Evolutionary conservation across 805 yeast genomes (phyloP).

Genomic region (Yamadazyma tumulicola): DNA sequence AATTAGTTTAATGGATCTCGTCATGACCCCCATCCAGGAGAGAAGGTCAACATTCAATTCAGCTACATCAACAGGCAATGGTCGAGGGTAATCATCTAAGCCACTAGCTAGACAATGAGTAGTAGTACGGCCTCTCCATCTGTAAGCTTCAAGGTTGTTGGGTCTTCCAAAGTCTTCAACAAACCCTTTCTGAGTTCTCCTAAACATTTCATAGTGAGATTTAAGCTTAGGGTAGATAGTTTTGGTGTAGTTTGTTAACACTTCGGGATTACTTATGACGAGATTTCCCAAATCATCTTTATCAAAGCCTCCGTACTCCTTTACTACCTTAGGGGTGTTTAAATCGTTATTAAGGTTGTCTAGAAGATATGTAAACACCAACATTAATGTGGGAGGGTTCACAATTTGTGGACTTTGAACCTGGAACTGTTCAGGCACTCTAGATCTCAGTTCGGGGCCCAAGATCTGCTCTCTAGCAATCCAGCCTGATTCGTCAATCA

Average conservation of each 20-base stretch:
- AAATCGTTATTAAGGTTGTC: constrained; percentile 25
- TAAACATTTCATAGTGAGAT: constrained; percentile 81
- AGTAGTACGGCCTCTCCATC: constrained; percentile 91
- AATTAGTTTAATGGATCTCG: constrained; percentile 72
- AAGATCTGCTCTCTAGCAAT: constrained; percentile 92
- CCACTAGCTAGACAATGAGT: constrained; percentile 91
- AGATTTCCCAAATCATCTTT: constrained; percentile 43
- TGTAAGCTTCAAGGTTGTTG: constrained; percentile 56
- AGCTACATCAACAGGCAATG: constrained; percentile 73
- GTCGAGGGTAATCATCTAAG: constrained; percentile 91
- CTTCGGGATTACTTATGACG: constrained; percentile 55
- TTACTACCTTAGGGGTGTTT: constrained; percentile 25
- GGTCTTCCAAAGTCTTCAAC: constrained; percentile 66
- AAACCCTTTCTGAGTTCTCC: constrained; percentile 75
- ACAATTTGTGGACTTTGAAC: constrained; percentile 88
- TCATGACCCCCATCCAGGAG: constrained; percentile 93
- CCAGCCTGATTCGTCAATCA: constrained; percentile 93
- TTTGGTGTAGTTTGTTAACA: constrained; percentile 54
- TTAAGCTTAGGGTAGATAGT: constrained; percentile 73
- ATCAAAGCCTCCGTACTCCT: constrained; percentile 16
- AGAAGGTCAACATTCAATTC: constrained; percentile 88
- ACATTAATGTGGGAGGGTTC: constrained; percentile 91
- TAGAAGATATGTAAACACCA: constrained; percentile 59
- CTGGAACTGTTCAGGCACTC: constrained; percentile 80
- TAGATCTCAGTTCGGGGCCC: constrained; percentile 84